phyloP scores from a whole-genome alignment of 352 stramenopile genomes.

The Pythium monospermum region DNA sequence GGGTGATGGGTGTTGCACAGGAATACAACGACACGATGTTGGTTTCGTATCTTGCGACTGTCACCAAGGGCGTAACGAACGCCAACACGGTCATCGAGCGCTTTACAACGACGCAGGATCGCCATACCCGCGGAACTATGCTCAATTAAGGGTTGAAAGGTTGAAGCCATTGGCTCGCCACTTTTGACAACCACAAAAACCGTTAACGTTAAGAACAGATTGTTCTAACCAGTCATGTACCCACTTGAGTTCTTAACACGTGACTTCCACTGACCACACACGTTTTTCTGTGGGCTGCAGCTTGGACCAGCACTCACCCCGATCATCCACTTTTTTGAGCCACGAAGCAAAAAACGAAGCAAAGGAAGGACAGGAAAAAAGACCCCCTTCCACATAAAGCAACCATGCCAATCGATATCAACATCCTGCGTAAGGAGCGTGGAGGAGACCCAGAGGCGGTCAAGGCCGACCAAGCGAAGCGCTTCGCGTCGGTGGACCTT shows the following conservation, averaged over 20 bases:
- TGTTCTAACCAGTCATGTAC: too few relatives aligned
- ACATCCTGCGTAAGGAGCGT: conserved; percentile 93
- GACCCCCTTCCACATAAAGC: too few relatives aligned
- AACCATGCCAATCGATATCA: conserved; percentile 98
- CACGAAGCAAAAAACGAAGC: background rate
- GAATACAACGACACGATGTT: conserved; percentile 83
- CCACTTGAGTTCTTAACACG: conserved; percentile 5
- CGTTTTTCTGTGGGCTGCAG: conserved; percentile 1
- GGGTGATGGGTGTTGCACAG: conserved; percentile 8
- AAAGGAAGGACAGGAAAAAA: too few relatives aligned
- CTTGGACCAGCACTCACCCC: background rate
- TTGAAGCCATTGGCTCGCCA: too few relatives aligned
- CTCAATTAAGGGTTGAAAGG: conserved; percentile 19
- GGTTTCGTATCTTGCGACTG: conserved; percentile 75
- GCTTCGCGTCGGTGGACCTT: conserved; percentile 91
- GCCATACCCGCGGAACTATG: conserved; percentile 44
- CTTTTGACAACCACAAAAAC: background rate
- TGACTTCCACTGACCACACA: conserved; percentile 6
- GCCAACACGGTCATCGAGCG: conserved; percentile 78
- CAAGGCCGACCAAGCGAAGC: conserved; percentile 91
- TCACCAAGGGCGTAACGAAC: conserved; percentile 80
- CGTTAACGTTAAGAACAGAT: conserved; percentile 2
- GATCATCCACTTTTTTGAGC: background rate
- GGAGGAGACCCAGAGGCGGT: conserved; percentile 95
- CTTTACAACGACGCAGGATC: conserved; percentile 71